Evolutionary conservation across 768 basidiomycete genomes (phyloP).

Genomic region (Stropharia rugosoannulata): DNA sequence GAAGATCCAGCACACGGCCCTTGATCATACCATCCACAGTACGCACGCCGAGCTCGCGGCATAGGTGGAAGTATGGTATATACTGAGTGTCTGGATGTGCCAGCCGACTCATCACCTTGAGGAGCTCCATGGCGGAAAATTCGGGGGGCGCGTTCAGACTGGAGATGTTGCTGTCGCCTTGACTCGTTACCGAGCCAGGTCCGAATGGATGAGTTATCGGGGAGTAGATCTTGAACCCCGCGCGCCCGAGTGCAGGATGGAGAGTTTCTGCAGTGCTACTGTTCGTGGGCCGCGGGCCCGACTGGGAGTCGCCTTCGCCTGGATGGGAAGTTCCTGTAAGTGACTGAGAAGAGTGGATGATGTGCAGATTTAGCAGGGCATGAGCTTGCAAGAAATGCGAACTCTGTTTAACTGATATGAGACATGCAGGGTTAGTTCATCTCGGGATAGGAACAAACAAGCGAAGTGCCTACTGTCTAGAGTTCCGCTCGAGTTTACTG

Average conservation of each 20-base stretch:
- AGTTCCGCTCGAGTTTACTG: constrained; percentile 75
- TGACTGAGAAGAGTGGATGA: constrained; percentile 79
- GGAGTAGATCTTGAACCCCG: constrained; percentile 62
- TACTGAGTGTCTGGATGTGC: constrained; percentile 61
- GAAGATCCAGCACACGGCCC: constrained; percentile 69
- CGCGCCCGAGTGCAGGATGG: constrained; percentile 58
- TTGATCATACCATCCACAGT: constrained; percentile 87
- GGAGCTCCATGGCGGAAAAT: constrained; percentile 76
- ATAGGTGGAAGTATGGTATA: constrained; percentile 79
- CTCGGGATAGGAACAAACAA: not conserved
- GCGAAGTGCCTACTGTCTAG: constrained; percentile 53
- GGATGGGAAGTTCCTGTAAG: constrained; percentile 26
- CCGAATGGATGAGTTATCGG: constrained; percentile 32
- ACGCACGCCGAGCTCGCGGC: constrained; percentile 78
- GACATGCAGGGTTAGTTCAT: not conserved
- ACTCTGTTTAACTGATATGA: constrained; percentile 64
- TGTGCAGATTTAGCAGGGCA: constrained; percentile 79
- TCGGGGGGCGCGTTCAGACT: constrained; percentile 33
- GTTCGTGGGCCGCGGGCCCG: constrained; percentile 27
- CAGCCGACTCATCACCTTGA: constrained; percentile 80
- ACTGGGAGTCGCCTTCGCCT: constrained; percentile 25
- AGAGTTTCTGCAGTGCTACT: constrained; percentile 46
- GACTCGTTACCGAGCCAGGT: constrained; percentile 27
- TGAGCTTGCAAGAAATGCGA: constrained; percentile 88
- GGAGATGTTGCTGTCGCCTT: constrained; percentile 45